Conservation (phyloP, 2,329 filamentous ascomycete species). For the Epichloe gansuensis region DNA sequence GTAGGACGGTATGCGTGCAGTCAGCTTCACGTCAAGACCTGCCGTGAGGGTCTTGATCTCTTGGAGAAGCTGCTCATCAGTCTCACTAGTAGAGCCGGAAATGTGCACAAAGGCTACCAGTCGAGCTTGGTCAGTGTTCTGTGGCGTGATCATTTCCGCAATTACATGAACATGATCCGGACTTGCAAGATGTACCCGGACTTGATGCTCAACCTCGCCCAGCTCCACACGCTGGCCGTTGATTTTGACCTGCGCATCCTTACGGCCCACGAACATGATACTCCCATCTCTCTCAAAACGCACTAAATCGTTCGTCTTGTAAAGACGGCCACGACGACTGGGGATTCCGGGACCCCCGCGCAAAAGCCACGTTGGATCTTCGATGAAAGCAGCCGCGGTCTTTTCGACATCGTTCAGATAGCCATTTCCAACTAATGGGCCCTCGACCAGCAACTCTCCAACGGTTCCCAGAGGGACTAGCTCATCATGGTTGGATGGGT, state of each 20-base stretch:
- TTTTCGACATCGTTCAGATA: conserved; percentile 36
- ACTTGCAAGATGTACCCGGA: background rate
- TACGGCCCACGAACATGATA: conserved; percentile 33
- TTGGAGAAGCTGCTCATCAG: too few species aligned
- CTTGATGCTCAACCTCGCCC: conserved; percentile 11
- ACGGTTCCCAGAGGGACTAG: conserved; percentile 19
- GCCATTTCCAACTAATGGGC: conserved; percentile 33
- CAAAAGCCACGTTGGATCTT: background rate
- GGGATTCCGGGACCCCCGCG: background rate
- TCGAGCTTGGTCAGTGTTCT: too few species aligned
- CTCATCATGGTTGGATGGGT: background rate
- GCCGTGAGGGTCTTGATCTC: too few species aligned
- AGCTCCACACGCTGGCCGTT: conserved; percentile 40
- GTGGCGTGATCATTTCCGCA: background rate
- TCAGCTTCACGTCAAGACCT: too few species aligned
- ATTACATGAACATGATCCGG: too few species aligned
- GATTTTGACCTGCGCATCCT: conserved; percentile 42
- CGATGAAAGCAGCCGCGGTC: conserved; percentile 27
- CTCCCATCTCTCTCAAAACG: conserved; percentile 21
- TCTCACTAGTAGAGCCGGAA: too few species aligned
- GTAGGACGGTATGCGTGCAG: background rate
- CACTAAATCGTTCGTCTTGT: conserved; percentile 35
- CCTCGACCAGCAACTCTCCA: conserved; percentile 27
- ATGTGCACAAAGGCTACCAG: too few species aligned
- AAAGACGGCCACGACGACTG: conserved; percentile 15